Evolutionary conservation across 345 rosid genomes (phyloP).

Genomic region (Mercurialis annua): DNA sequence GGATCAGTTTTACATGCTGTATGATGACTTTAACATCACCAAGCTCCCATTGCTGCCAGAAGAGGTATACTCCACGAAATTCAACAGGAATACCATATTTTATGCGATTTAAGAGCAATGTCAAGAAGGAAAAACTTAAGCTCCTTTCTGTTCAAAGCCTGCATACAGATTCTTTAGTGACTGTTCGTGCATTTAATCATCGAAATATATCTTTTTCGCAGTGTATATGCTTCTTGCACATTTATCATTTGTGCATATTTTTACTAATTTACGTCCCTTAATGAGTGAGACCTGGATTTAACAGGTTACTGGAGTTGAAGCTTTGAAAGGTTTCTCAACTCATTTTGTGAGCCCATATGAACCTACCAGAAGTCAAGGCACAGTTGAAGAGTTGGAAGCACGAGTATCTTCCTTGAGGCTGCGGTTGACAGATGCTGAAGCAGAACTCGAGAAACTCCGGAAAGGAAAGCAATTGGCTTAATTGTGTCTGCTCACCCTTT

Average conservation of each 20-base stretch:
- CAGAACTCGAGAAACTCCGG: conserved; percentile 53
- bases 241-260: no score
- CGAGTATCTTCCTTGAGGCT: conserved; percentile 48
- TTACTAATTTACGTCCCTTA: conserved; percentile 10
- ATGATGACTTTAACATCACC: conserved; percentile 95
- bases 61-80: conserved; percentile 52
- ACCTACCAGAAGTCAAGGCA: conserved; percentile 37
- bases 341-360: conserved; percentile 61
- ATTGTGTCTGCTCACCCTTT: conserved; percentile 7
- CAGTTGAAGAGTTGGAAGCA: conserved; percentile 56
- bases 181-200: background rate
- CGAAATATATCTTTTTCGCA: background rate
- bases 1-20: conserved; percentile 95
- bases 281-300: conserved; percentile 12
- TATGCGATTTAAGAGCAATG: background rate
- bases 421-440: conserved; percentile 66
- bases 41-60: conserved; percentile 92
- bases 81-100: background rate
- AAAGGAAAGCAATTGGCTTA: conserved; percentile 56
- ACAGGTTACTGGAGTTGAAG: conserved; percentile 95
- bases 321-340: conserved; percentile 69
- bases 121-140: background rate
- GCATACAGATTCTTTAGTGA: background rate
- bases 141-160: background rate
- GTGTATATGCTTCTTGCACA: background rate